Evolutionary conservation across 352 stramenopile species (phyloP), one percentile per base, ranked within the genome.

Genomic region (Phytophthora sp.): DNA sequence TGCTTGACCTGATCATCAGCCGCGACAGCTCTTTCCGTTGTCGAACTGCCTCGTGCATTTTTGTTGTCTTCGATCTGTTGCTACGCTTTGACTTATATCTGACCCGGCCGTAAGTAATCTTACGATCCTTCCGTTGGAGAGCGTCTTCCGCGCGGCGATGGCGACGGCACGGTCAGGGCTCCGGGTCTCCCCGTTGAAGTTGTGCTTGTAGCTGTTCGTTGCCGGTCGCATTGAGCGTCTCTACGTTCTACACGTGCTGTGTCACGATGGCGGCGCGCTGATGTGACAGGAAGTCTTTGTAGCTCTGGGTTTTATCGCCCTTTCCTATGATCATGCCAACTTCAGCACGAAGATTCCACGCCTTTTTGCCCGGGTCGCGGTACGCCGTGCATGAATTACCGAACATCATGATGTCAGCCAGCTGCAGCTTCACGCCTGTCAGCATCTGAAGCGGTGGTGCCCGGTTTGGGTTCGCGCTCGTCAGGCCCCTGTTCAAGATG

Each of bases 231-330:
- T 4, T n/a, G 16, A 36, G 51, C 4, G 7, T 58, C 18, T 49
- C 24, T 9, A 50, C 51, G 27, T 58, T 49, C 23, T 39, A 5
- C 3, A 60, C 23, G 36, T 50, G 36, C 7, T 60, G 24, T 15
- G 36, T 60, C 6, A n/a, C 29, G 15, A 59, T 29, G 15, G 39
- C 35, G 7, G 51, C 9, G 2, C 36, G 36, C 2, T 42, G 15
- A 6, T 35, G 23, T n/a, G 52, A 26, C 3, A 60, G 20, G n/a
- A 51, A 51, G 13, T 42, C 39, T 11, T 51, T 39, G 39, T 38
- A 60, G 3, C 27, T 38, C 24, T 60, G 41, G 13, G 52, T 60
- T 13, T 44, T 24, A 4, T 60, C 55, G 24, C 45, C 6, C 18
- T 38, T 54, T 1, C 55, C 55, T 6, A 52, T 2, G 4, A 60